Conservation (phyloP, 495 filamentous ascomycete genomes). For the Penicillium flavigenum region DNA sequence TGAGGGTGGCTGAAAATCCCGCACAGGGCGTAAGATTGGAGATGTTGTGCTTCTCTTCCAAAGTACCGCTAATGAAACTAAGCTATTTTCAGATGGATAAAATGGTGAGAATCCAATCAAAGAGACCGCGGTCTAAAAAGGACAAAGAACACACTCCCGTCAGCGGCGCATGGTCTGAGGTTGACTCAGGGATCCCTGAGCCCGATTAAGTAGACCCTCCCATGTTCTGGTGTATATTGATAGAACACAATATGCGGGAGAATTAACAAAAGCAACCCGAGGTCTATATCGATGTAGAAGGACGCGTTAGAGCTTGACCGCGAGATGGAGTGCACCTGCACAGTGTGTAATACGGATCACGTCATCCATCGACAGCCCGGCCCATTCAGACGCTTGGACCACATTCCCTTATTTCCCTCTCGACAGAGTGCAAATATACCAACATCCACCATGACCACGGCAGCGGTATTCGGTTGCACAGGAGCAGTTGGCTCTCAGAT, state of each 20-base stretch:
- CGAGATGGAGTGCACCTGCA: no score
- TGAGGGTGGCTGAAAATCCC: not conserved
- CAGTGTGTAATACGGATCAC: not conserved
- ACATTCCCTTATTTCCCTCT: not conserved
- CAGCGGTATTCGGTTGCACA: slow-evolving; percentile 56
- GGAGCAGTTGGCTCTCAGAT: slow-evolving; percentile 59
- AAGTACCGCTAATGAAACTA: not conserved
- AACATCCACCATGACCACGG: slow-evolving; percentile 35
- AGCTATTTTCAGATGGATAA: not conserved
- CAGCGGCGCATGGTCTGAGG: not conserved
- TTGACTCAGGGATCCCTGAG: not conserved
- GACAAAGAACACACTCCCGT: not conserved
- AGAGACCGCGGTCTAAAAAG: not conserved
- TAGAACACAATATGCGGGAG: not conserved
- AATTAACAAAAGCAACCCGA: not conserved
- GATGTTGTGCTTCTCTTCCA: not conserved
- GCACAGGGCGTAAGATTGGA: not conserved
- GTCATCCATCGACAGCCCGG: not conserved
- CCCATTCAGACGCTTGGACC: not conserved
- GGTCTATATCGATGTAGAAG: not conserved
- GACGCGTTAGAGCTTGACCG: not conserved
- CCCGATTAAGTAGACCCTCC: not conserved
- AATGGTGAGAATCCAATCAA: not conserved
- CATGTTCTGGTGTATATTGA: not conserved
- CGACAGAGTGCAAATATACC: not conserved